A percentile compares a stretch with the other conserved stretches of the same genome.
These are phyloP conservation scores for Gracilaria gracilis DNA, from an alignment of 23 red algal species.

Conservation along the genomic window DNA sequence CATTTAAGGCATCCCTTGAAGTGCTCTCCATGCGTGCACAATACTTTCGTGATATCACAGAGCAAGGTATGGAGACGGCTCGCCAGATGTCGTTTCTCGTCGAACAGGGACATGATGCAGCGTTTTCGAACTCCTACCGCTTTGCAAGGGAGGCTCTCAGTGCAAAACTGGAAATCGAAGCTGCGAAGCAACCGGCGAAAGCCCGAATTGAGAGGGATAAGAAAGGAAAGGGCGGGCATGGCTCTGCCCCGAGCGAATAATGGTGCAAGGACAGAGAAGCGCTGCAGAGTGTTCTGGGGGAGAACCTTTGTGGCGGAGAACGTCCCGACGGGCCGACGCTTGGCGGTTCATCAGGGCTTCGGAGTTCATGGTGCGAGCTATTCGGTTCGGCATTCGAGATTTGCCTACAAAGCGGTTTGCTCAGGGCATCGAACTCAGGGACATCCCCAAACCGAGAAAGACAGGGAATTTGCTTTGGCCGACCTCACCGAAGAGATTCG, in stretches of 20 bases:
- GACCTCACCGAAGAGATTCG: conserved; percentile 8
- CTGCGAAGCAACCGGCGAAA: conserved; percentile 5
- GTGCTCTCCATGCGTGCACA: conserved; percentile 9
- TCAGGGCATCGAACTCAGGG: not conserved
- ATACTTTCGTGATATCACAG: conserved; percentile 38
- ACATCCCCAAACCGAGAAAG: conserved; percentile 13
- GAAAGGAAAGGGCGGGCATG: not conserved
- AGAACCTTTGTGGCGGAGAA: conserved; percentile 29
- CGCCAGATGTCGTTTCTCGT: conserved; percentile 26
- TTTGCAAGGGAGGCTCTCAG: not conserved
- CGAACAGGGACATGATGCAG: conserved; percentile 17
- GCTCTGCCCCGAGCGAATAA: not conserved
- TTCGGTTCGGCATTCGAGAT: conserved; percentile 29
- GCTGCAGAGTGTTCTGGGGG: not conserved
- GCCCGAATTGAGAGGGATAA: not conserved
- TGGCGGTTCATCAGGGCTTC: conserved; percentile 23
- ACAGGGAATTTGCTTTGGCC: conserved; percentile 10
- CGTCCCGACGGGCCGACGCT: conserved; percentile 2
- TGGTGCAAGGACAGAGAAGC: not conserved
- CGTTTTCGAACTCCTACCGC: conserved; percentile 13
- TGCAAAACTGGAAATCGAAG: not conserved
- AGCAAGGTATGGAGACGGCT: conserved; percentile 5
- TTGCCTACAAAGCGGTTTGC: conserved; percentile 29
- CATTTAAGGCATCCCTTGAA: not conserved
- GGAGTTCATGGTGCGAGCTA: conserved; percentile 13